phyloP scores from a whole-genome alignment of 441 rosid species.

The Populus tomentosa region DNA sequence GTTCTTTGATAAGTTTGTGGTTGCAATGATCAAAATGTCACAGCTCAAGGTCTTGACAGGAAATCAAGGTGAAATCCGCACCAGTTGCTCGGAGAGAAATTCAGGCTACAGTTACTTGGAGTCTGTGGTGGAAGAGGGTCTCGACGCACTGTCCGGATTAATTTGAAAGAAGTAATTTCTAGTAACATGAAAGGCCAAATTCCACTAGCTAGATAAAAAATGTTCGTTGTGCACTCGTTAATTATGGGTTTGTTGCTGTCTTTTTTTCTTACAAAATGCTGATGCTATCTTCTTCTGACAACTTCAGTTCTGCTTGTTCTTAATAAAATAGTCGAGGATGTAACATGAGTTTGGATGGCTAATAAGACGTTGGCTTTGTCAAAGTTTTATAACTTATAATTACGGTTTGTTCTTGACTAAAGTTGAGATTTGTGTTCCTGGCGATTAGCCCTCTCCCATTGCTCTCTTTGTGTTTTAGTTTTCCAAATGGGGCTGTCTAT shows the following conservation, averaged over 20 bases:
- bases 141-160: constrained; percentile 17
- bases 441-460: no score
- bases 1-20: constrained; percentile 61
- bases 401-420: no score
- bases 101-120: constrained; percentile 28
- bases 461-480: no score
- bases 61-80: constrained; percentile 60
- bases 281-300: neutral
- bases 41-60: constrained; percentile 64
- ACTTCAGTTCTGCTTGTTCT: neutral
- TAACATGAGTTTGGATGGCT: neutral
- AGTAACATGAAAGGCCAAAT: neutral
- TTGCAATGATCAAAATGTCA: constrained; percentile 69
- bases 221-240: neutral
- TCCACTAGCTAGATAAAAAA: neutral
- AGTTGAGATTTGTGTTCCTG: no score
- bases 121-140: constrained; percentile 44
- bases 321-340: neutral
- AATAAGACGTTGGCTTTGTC: neutral
- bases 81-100: constrained; percentile 63
- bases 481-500: no score
- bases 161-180: neutral
- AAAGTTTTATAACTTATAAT: neutral
- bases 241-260: neutral
- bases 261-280: neutral